Evolutionary conservation across 1,284 basidiomycete genomes (phyloP).

Genomic region (Hemileia vastatrix): DNA sequence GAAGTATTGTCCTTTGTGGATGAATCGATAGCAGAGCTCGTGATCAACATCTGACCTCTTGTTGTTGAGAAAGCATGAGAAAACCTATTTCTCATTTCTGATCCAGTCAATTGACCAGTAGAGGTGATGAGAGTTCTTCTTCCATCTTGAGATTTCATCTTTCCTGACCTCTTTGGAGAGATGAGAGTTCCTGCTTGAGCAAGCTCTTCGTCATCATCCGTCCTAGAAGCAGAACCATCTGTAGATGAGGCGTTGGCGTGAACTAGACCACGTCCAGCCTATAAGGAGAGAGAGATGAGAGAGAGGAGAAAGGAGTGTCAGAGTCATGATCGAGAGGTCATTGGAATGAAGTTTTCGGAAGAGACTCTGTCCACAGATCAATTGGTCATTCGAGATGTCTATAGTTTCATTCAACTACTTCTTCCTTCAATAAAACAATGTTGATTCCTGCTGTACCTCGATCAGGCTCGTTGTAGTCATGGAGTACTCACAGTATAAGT

Average conservation of each 20-base stretch:
- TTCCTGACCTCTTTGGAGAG: background rate
- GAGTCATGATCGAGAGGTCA: background rate
- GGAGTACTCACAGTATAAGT: conserved; percentile 26
- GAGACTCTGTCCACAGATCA: too few relatives aligned
- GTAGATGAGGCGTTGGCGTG: background rate
- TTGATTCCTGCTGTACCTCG: too few relatives aligned
- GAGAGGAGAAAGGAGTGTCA: background rate
- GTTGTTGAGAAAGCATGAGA: too few relatives aligned
- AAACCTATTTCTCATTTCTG: background rate
- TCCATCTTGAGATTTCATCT: background rate
- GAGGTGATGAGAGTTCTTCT: background rate
- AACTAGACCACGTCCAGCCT: background rate
- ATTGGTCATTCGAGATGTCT: too few relatives aligned
- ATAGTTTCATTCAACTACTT: too few relatives aligned
- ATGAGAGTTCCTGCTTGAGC: background rate
- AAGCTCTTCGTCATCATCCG: background rate
- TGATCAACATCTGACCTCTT: too few relatives aligned
- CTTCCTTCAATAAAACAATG: too few relatives aligned
- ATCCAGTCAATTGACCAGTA: background rate
- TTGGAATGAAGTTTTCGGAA: too few relatives aligned
- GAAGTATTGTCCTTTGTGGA: too few relatives aligned
- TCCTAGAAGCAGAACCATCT: background rate
- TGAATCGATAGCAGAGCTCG: too few relatives aligned
- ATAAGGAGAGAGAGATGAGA: background rate
- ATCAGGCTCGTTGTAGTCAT: background rate